Percentiles rank a stretch among this genome's conserved stretches.
Conservation (phyloP, 768 basidiomycete species). For the Lentinus tigrinus region DNA sequence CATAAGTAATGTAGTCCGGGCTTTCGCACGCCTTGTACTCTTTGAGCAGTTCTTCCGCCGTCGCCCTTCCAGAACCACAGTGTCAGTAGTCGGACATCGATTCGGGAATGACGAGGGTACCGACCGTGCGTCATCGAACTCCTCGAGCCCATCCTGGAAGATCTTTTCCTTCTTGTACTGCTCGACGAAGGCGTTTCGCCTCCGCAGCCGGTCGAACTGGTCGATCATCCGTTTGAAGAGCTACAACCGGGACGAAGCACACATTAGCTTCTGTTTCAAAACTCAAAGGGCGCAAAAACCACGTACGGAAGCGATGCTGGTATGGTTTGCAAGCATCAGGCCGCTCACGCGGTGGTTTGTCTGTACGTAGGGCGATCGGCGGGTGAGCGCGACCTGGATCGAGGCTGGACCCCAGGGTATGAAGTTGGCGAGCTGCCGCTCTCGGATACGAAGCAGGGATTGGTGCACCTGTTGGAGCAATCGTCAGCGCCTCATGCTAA, state of each 20-base stretch:
- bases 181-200: slow-evolving; percentile 92
- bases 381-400: slow-evolving; percentile 94
- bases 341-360: slow-evolving; percentile 95
- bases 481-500: slow-evolving; percentile 1
- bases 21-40: slow-evolving; percentile 98
- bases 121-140: slow-evolving; percentile 97
- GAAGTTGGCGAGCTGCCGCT: slow-evolving; percentile 94
- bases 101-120: slow-evolving; percentile 18
- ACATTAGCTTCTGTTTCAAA: background rate
- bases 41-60: slow-evolving; percentile 82
- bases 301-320: slow-evolving; percentile 91
- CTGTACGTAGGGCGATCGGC: slow-evolving; percentile 83
- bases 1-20: slow-evolving; percentile 89
- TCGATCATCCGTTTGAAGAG: slow-evolving; percentile 95
- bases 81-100: background rate
- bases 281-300: background rate
- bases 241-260: slow-evolving; percentile 38
- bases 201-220: slow-evolving; percentile 86
- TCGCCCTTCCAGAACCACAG: slow-evolving; percentile 51
- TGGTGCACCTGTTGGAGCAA: slow-evolving; percentile 76
- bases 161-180: slow-evolving; percentile 97
- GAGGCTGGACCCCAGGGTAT: slow-evolving; percentile 99
- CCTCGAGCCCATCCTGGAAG: slow-evolving; percentile 90
- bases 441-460: slow-evolving; percentile 93
- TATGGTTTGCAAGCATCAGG: slow-evolving; percentile 98